Base-by-base conservation (phyloP, 2,329 filamentous ascomycete species). In the Diaporthe ilicicola region DNA sequence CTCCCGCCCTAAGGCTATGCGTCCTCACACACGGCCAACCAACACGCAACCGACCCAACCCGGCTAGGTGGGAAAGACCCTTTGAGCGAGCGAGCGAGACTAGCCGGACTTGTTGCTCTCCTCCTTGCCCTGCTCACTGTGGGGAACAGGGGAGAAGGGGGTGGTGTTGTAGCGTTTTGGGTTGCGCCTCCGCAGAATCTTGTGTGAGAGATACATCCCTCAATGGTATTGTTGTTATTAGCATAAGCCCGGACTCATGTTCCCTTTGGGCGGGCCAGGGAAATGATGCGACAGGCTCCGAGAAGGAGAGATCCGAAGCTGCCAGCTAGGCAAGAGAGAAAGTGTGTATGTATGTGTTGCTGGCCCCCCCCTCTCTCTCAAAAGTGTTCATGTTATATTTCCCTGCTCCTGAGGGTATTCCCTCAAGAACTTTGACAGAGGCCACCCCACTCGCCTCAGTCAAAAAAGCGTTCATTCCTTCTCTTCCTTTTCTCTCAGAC, bases 381-480 rank as follows among this genome's bases (percentile, higher is more conserved):
- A 64, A 37, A 64, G 42, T 64, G n/a, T 50, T 17, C 59, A 37
- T 64, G n/a, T 24, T 64, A 50, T 50, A 64, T 50, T 64, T 17
- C 27, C 59, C 29, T 62, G 42, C 44, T 48, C 59, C 59, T 50
- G 59, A 50, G 44, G 44, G 44, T 66, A 69, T 70, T 69, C 70
- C 68, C 66, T 69, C 42, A 64, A 50, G 42, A 64, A 50, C 50
- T 29, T 17, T 7, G 6, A 7, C 27, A 64, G 27, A 50, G 42
- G 59, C 13, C 42, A n/a, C 42, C 37, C 59, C 67, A 39, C 59
- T 70, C 69, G 44, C 59, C 59, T 64, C 59, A 64, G 59, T 64
- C 59, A 64, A 64, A 64, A 64, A 64, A 64, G 59, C 51, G 55
- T 66, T 51, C 70, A 72, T 72, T 72, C 70, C 70, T 72, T 71